Evolutionary conservation across 106 monocot genomes (phyloP).

Genomic region (Dendrobium nobile): DNA sequence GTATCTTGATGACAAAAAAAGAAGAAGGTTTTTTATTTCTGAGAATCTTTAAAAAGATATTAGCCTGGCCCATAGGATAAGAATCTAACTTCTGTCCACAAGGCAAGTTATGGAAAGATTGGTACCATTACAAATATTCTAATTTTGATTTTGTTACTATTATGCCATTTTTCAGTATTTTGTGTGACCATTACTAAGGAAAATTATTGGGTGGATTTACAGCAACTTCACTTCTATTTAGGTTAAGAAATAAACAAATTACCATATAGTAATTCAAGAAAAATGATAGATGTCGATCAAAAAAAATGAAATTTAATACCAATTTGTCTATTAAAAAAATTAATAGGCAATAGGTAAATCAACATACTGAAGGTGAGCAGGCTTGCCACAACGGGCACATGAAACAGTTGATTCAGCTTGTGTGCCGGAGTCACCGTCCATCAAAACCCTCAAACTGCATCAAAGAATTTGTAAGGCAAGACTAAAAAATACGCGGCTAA

Average conservation of each 20-base stretch:
- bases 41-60: no score
- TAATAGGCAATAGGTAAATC: neutral
- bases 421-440: slow-evolving; percentile 21
- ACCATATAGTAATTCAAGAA: neutral
- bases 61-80: no score
- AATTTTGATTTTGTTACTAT: neutral
- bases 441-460: slow-evolving; percentile 3
- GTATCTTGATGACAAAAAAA: no score
- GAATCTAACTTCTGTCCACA: neutral
- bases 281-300: neutral
- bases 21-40: no score
- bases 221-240: neutral
- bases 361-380: slow-evolving; percentile 48
- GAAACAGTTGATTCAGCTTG: slow-evolving; percentile 13
- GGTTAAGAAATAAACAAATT: neutral
- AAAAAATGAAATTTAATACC: neutral
- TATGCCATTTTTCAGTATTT: neutral
- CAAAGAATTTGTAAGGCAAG: neutral
- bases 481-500: neutral
- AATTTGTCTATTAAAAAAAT: neutral
- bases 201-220: neutral
- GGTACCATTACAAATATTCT: neutral
- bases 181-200: neutral
- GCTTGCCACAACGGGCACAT: slow-evolving; percentile 39
- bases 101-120: neutral